Base-by-base conservation (phyloP, 2,329 filamentous ascomycete species). In the Thelonectria discophora region DNA sequence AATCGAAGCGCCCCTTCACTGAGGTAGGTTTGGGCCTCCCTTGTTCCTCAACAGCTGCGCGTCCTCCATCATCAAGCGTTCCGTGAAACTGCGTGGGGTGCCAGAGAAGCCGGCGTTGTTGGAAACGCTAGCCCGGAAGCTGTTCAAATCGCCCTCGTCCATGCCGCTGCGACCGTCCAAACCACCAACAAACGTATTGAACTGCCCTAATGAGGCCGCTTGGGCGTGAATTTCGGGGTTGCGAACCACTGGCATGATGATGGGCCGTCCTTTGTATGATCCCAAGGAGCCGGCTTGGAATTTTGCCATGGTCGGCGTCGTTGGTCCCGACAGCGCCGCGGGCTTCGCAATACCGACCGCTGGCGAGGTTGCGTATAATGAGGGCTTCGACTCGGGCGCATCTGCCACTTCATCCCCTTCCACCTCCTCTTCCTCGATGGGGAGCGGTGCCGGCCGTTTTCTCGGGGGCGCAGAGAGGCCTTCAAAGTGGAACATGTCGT, bases 261-360 rank as follows among this genome's bases (percentile, higher is more conserved):
- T 81, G 13, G 84, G 79, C 18, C 79, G 79, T 45, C 84, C 84
- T 67, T 81, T 84, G 66, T 84, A 86, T n/a, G 84, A 86, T 3
- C 84, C 84, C 13, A 83, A 72, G 7, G 81, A 82, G 17, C 78
- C 78, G 20, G 76, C 71, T 45, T 77, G 72, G 54, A 76, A 76
- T 47, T 74, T 76, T 49, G 76, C 67, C 5, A 67, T 67, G 3
- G 76, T 72, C 11, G 76, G 71, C n/a, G 73, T 72, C 50, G 75
- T 68, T 43, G 69, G 73, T 24, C 63, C 73, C 39, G 63, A 66
- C n/a, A 68, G 54, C 21, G 65, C 59, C 42, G 69, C 61, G 24
- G 70, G 69, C 56, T 74, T 76, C 48, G 71, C 62, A 37, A 82
- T 80, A 13, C 78, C 66, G 51, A 83, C 75, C n/a, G 78, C 78